Base-by-base conservation (phyloP, 75 land plant genomes). In the Larix kaempferi region DNA sequence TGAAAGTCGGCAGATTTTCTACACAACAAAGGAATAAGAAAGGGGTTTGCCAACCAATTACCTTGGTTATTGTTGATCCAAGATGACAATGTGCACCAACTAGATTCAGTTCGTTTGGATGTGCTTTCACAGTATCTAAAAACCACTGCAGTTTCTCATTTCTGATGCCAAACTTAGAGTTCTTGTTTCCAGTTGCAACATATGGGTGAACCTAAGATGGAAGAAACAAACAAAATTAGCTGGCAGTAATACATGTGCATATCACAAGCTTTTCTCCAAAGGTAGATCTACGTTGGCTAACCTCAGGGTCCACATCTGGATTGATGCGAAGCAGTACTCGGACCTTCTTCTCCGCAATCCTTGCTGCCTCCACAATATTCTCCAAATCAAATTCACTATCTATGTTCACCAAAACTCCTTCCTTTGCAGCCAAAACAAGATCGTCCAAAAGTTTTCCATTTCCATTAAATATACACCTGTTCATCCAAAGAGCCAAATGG, bases 231-330 rank as follows among this genome's bases (percentile, higher is more conserved):
- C 49, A 73, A 52, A 33, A 66, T 65, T 39, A 65, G 57, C 35
- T 35, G 29, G 37, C 71, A 66, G 33, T 29, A 29, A 29, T 35
- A 3, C 41, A 4, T 66, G 62, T 25, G 35, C 33, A 29, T 29
- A 35, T 35, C 17, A 35, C 52, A 78, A 25, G 21, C 21, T 69
- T 55, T 59, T 44, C 67, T 29, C 14, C 33, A 21, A 21, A 19
- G 44, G 12, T 29, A 29, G 33, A 29, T 1, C 33, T n/a, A 57
- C 3, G 13, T 19, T 25, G 49, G 27, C 75, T 71, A 73, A 95
- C 98, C 89, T 96, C 93, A 59, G 99, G 99, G 84, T 96, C 99
- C 56, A 96, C 99, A 82, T 96, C 97, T 4, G 99, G 99, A 78
- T 96, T 96, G 77, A 96, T 94, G 0, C 99, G 88, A 33, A 96